Base-by-base conservation (phyloP, 768 basidiomycete genomes). In the Gyrodon lividus region DNA sequence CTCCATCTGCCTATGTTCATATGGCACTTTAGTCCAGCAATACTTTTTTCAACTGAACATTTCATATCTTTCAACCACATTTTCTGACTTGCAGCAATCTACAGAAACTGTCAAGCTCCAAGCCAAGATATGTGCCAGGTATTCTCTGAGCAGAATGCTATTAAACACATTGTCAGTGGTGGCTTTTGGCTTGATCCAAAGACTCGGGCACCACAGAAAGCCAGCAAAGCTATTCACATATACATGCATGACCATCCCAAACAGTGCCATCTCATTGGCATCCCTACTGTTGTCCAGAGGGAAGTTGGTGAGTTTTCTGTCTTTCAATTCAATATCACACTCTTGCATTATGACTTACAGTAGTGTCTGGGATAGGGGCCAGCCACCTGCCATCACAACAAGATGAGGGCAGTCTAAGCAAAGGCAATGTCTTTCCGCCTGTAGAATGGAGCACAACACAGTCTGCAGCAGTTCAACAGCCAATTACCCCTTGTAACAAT, bases 101-200 rank as follows among this genome's bases (percentile, higher is more conserved):
- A 67, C 39, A 60, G 59, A 31, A 68, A 68, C 39, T 49, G 57
- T 9, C 62, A 67, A 13, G 68, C 65, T 6, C 69, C 66, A 2
- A 61, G 59, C 6, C 56, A 43, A 5, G 61, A 64, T 49, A 61
- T 37, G 17, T 55, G 54, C 38, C 37, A 51, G 30, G 31, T 14
- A 8, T 55, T 55, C 40, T 35, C 49, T 7, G 17, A 37, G 3
- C 43, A 51, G 12, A 50, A 56, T n/a, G 12, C 20, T 2, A n/a
- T 51, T 51, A 57, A 50, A 26, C 55, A 57, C 20, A 46, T 57
- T 10, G 19, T 24, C 0, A 57, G 46, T n/a, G 48, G 55, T 4
- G 52, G 55, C 2, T 57, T 33, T 9, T 57, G 55, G 55, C 43
- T 17, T 24, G 24, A 57, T 38, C 9, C 37, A 1, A 24, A 43